Base-by-base conservation (phyloP, 768 basidiomycete species). In the Russula foetens region DNA sequence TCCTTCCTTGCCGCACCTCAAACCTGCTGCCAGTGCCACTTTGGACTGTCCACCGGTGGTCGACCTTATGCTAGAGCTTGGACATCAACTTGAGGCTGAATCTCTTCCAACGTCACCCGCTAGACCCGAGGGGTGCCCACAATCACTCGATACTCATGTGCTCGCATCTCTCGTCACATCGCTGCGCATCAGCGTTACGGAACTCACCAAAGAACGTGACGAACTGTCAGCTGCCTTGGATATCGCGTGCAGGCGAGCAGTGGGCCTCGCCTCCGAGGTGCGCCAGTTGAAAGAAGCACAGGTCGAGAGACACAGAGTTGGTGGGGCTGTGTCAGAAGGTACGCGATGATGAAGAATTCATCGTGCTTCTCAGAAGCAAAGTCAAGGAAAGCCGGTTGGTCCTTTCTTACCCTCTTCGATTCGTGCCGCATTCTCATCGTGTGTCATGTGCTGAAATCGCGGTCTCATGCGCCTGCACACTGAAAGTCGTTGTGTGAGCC, bases 381-480 rank as follows among this genome's bases (percentile, higher is more conserved):
- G 88, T 92, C 3, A 91, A 92, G 67, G 90, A 92, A 72, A 90
- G 88, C 77, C 81, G 90, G 89, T 88, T 67, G 23, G 81, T 69
- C 15, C 12, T 21, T 24, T 57, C 38, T 54, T 26, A 5, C 15
- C n/a, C 46, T 7, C 15, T 35, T 52, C 17, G 33, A 45, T 35
- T 23, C 45, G 17, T n/a, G 35, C 31, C 33, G 39, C 29, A 48
- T 43, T 63, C 57, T 63, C 39, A 55, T 59, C 66, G 35, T 35
- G 26, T 17, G n/a, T n/a, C 17, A 23, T 41, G 29, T 24, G 14
- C 31, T 69, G 90, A 69, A 91, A 90, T 67, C 86, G 90, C 47
- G 91, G 89, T 24, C 77, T 93, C 53, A 93, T 93, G 91, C 82
- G 88, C 19, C 77, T 93, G 11, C 91, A 93, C 69, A 83, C 84